These are phyloP conservation scores for Leccinellum albellum DNA, from an alignment of 768 basidiomycete genomes.

Conservation along the genomic window DNA sequence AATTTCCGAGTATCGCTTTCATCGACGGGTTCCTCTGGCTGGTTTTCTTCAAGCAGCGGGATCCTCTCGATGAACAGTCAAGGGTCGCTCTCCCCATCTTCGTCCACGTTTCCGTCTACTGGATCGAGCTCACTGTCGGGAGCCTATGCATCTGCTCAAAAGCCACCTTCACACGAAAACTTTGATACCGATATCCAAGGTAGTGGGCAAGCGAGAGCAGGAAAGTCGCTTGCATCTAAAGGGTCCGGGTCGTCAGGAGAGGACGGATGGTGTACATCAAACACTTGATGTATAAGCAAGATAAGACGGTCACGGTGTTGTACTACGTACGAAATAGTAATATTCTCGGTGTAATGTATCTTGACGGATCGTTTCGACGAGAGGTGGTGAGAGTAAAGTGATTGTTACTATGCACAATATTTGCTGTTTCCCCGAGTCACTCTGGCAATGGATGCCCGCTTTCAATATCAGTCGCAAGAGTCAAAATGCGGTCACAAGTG, in stretches of 20 bases:
- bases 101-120: conserved; percentile 6
- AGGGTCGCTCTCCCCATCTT: conserved; percentile 18
- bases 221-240: conserved; percentile 12
- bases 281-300: conserved; percentile 4
- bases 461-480: no score
- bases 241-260: conserved; percentile 12
- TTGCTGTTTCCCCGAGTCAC: background rate
- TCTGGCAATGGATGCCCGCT: background rate
- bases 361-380: background rate
- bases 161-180: conserved; percentile 4
- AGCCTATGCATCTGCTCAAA: conserved; percentile 15
- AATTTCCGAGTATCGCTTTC: conserved; percentile 24
- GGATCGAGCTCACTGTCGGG: conserved; percentile 13
- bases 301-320: background rate
- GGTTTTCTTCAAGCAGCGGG: conserved; percentile 8
- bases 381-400: background rate
- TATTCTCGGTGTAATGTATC: background rate
- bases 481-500: no score
- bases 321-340: background rate
- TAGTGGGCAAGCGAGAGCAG: conserved; percentile 3
- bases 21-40: conserved; percentile 14
- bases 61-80: conserved; percentile 11
- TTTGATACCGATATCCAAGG: conserved; percentile 7
- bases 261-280: conserved; percentile 10
- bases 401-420: background rate